Percentiles rank a stretch among this genome's conserved stretches.
Evolutionary conservation across 1,284 basidiomycete genomes (phyloP).

Genomic region (Sporisorium scitamineum): DNA sequence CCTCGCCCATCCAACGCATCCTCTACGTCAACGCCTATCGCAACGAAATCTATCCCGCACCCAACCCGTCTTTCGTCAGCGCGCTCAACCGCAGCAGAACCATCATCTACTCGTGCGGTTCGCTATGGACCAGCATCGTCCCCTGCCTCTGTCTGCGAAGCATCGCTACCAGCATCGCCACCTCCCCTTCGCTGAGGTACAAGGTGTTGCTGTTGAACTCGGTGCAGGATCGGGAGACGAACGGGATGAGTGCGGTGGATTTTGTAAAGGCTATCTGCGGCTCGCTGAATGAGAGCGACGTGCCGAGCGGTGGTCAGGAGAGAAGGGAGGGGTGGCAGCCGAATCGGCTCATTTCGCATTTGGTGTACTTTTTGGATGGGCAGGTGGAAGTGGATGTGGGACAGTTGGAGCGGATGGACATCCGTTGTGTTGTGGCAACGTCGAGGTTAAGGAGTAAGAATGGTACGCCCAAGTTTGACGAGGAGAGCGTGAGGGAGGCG

Average conservation of each 20-base stretch:
- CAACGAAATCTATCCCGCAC: constrained; percentile 84
- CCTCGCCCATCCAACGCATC: constrained; percentile 72
- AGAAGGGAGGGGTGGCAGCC: constrained; percentile 46
- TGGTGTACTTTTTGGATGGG: constrained; percentile 69
- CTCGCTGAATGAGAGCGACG: constrained; percentile 75
- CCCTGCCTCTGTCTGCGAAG: constrained; percentile 89
- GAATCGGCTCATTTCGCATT: constrained; percentile 77
- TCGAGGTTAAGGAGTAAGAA: constrained; percentile 16
- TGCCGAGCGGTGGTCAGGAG: not conserved
- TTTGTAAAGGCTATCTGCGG: constrained; percentile 82
- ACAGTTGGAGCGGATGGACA: constrained; percentile 15
- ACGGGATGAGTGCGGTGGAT: constrained; percentile 83
- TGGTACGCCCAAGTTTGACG: constrained; percentile 44
- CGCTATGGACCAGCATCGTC: constrained; percentile 87
- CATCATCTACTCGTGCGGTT: constrained; percentile 88
- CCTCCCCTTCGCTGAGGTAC: constrained; percentile 78
- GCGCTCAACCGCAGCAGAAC: constrained; percentile 77
- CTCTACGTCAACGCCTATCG: constrained; percentile 85
- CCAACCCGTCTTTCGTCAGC: constrained; percentile 83
- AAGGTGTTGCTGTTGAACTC: constrained; percentile 90
- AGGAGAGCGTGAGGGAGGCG: constrained; percentile 22
- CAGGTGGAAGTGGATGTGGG: constrained; percentile 23
- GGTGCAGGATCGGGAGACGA: constrained; percentile 89
- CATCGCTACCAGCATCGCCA: constrained; percentile 82
- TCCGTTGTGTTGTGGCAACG: constrained; percentile 15